Percentiles rank a stretch among this genome's conserved stretches.
These are phyloP conservation scores for Pyrenophora tritici-repentis DNA, from an alignment of 2,329 filamentous ascomycete species.

Conservation along the genomic window DNA sequence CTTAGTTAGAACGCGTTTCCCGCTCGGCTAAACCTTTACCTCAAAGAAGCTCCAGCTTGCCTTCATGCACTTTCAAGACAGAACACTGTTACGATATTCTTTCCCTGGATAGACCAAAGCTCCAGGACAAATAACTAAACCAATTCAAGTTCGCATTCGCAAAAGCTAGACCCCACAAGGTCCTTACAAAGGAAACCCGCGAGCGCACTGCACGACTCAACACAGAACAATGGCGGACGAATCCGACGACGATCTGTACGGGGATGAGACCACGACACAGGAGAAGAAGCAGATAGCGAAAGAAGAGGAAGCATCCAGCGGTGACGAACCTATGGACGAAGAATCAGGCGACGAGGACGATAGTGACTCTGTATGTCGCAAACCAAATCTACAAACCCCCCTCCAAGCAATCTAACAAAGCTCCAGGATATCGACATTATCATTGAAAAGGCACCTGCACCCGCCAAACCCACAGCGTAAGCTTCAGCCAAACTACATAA, in stretches of 20 bases:
- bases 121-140: too few relatives aligned
- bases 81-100: neutral
- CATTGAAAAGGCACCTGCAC: conserved; percentile 53
- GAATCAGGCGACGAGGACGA: conserved; percentile 54
- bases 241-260: conserved; percentile 59
- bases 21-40: conserved; percentile 29
- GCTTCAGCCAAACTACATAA: neutral
- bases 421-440: conserved; percentile 59
- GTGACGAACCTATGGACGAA: conserved; percentile 54
- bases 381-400: conserved; percentile 13
- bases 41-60: conserved; percentile 13
- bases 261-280: conserved; percentile 35
- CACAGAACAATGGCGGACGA: conserved; percentile 55
- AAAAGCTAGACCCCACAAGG: neutral
- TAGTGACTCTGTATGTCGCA: conserved; percentile 48
- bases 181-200: too few relatives aligned
- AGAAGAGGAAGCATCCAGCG: conserved; percentile 41
- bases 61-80: neutral
- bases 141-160: neutral
- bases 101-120: neutral
- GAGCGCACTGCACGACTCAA: neutral
- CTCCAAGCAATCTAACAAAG: conserved; percentile 22
- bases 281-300: conserved; percentile 31
- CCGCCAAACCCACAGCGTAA: conserved; percentile 45
- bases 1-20: conserved; percentile 25